Evolutionary conservation across 2,329 filamentous ascomycete genomes (phyloP), one percentile per base, ranked within the genome.

Genomic region (Diaporthe humulicola): DNA sequence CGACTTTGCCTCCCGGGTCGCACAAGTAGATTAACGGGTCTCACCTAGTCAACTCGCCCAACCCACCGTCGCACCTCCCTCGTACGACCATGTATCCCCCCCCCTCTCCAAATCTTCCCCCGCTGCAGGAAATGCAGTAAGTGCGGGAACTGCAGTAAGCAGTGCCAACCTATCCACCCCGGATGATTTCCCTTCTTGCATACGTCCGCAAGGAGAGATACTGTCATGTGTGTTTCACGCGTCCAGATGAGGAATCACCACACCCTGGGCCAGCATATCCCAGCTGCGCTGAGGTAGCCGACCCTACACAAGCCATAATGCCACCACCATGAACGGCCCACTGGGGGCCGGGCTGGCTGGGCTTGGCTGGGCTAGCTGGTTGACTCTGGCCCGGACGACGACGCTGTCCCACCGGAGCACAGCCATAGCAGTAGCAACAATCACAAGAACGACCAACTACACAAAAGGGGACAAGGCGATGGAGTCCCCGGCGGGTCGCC

Each of bases 31-130:
- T 74, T 72, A 76, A 74, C 67, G 67, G 60, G 74, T 71, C 58
- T 69, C 72, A 76, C 72, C 40, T 42, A 74, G 48, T 50, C 60
- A 74, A 74, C 67, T 72, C 52, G 67, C 72, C 69, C 74, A 74
- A 72, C 72, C 74, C 72, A 74, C 28, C 69, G 67, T 74, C 60
- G 67, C 38, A 58, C 71, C 36, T 30, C 48, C 38, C 17, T 60
- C 54, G 74, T 74, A 73, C 42, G 33, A 71, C 48, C n/a, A 38
- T 48, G 30, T 22, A 14, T 19, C 12, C 33, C 25, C 40, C 19
- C 25, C 28, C 28, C 33, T 17, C 50, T 38, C 10, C 33, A 22
- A 22, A 12, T 36, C 19, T 15, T 19, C 30, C 36, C 15, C n/a
- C 9, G n/a, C 70, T 30, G 38, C 45, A 70, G 48, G 4, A 33